Percentiles rank a stretch among this genome's conserved stretches.
These are phyloP conservation scores for Uncinocarpus reesii DNA, from an alignment of 2,329 filamentous ascomycete genomes.

Conservation along the genomic window DNA sequence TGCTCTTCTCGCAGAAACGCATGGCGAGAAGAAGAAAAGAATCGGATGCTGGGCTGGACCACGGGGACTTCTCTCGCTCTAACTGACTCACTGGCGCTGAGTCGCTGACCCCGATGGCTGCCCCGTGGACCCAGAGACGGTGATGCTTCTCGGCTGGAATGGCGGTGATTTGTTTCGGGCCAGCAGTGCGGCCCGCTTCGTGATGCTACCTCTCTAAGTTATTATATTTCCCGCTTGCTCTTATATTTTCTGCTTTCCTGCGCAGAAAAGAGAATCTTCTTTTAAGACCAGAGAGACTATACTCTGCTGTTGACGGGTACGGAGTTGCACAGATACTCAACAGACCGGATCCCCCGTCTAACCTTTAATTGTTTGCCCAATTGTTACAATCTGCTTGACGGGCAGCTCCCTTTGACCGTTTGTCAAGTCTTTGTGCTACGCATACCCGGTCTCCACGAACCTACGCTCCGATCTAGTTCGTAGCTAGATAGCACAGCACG, in stretches of 20 bases:
- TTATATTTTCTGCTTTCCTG: conserved; percentile 1
- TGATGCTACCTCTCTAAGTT: conserved; percentile 3
- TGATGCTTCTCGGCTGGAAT: conserved; percentile 5
- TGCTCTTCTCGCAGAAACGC: too few relatives aligned
- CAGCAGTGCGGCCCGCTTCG: conserved; percentile 1
- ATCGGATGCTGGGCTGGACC: not conserved
- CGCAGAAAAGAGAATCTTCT: conserved; percentile 4
- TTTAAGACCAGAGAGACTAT: too few relatives aligned
- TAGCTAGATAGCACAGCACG: not conserved
- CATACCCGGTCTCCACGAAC: not conserved
- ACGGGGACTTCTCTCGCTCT: too few relatives aligned
- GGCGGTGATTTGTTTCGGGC: conserved; percentile 6
- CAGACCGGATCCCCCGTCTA: too few relatives aligned
- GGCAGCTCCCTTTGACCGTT: conserved; percentile 7
- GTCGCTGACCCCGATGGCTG: not conserved
- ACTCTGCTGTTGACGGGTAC: too few relatives aligned
- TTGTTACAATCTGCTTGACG: not conserved
- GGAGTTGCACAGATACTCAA: too few relatives aligned
- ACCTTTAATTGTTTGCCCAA: not conserved
- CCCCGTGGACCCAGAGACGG: conserved; percentile 14
- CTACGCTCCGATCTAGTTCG: not conserved
- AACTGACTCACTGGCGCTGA: conserved; percentile 7
- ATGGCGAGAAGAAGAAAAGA: not conserved
- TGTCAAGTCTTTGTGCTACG: not conserved
- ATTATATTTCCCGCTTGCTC: not conserved